Percentiles rank a stretch among this genome's conserved stretches.
Conservation (phyloP, 2,329 filamentous ascomycete genomes). For the Didymella exigua region DNA sequence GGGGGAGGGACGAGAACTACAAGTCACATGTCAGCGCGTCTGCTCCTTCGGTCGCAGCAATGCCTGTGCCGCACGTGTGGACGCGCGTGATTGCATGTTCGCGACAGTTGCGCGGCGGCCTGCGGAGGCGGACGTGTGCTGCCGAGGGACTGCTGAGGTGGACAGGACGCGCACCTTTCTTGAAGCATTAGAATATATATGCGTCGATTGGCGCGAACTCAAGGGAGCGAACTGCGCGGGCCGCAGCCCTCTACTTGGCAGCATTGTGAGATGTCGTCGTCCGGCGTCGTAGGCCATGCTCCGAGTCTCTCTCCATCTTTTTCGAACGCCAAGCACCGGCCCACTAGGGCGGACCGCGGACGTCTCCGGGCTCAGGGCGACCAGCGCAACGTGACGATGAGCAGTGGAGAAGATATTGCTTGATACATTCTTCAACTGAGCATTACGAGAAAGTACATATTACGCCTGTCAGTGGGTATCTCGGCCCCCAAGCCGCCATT, state of each 20-base stretch:
- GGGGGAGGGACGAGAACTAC: conserved; percentile 44
- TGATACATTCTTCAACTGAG: conserved; percentile 19
- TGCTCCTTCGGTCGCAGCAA: not conserved
- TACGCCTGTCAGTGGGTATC: conserved; percentile 31
- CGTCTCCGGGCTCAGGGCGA: not conserved
- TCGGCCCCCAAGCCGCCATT: conserved; percentile 9
- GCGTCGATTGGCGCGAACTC: conserved; percentile 30
- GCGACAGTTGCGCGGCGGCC: conserved; percentile 3
- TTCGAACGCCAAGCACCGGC: conserved; percentile 32
- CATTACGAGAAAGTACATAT: conserved; percentile 16
- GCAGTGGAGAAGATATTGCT: not conserved
- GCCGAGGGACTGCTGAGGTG: not conserved
- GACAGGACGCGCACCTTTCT: conserved; percentile 41
- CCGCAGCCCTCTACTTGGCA: conserved; percentile 56
- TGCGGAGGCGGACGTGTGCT: conserved; percentile 13
- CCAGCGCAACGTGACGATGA: not conserved
- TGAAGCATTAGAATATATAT: conserved; percentile 29
- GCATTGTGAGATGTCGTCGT: conserved; percentile 50
- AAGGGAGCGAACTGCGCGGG: conserved; percentile 38
- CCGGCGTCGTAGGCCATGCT: conserved; percentile 24
- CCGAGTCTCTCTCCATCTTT: conserved; percentile 25
- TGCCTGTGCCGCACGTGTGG: conserved; percentile 5
- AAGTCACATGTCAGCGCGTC: conserved; percentile 1
- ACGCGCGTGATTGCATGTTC: conserved; percentile 1
- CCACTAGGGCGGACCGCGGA: conserved; percentile 21